Evolutionary conservation across 768 basidiomycete genomes (phyloP).

Genomic region (Lentinula aciculospora): DNA sequence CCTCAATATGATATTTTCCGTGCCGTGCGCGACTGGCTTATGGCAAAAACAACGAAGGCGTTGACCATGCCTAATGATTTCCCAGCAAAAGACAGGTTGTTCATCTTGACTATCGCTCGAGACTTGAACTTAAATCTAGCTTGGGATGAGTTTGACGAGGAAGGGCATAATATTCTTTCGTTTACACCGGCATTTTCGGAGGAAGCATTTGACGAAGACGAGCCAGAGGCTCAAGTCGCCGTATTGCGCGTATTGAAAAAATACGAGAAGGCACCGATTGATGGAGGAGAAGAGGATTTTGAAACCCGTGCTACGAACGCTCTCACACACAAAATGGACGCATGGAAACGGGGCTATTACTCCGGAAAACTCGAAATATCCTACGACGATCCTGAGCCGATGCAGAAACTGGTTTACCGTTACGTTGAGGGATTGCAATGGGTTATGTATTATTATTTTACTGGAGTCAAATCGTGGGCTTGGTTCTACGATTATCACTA

Average conservation of each 20-base stretch:
- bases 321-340: conserved; percentile 78
- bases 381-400: conserved; percentile 59
- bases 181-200: conserved; percentile 46
- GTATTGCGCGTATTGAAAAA: conserved; percentile 81
- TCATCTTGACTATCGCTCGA: conserved; percentile 69
- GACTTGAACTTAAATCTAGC: conserved; percentile 72
- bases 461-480: conserved; percentile 94
- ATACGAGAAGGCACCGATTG: conserved; percentile 82
- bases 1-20: conserved; percentile 77
- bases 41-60: conserved; percentile 32
- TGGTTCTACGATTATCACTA: conserved; percentile 99
- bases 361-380: conserved; percentile 85
- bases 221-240: conserved; percentile 67
- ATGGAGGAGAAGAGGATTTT: conserved; percentile 67
- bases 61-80: conserved; percentile 75
- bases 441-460: conserved; percentile 99
- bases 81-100: conserved; percentile 73
- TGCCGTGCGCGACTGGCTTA: conserved; percentile 70
- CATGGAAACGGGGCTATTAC: conserved; percentile 92
- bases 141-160: conserved; percentile 94
- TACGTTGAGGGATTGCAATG: conserved; percentile 96
- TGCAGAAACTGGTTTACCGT: conserved; percentile 66
- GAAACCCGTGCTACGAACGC: conserved; percentile 74
- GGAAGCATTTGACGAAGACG: conserved; percentile 45
- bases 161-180: conserved; percentile 73